Percentiles rank a stretch among this genome's conserved stretches.
Evolutionary conservation across 139 green algal species (phyloP).

Genomic region (Picochlorum costavermella): DNA sequence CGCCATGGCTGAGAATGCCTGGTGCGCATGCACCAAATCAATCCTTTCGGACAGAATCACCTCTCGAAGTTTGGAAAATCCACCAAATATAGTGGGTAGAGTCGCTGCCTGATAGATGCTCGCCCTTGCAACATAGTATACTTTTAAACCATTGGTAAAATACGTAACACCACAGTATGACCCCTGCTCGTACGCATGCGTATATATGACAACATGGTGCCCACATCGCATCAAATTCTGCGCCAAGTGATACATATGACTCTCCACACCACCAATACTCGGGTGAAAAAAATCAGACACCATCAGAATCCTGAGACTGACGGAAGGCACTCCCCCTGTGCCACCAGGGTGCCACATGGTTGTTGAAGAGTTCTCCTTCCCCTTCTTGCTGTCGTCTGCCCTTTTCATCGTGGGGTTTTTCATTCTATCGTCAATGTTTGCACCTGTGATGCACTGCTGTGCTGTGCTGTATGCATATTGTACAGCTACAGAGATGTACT

Average conservation of each 20-base stretch:
- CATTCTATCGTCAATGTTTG: too few species aligned
- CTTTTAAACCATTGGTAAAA: conserved; percentile 90
- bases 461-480: too few species aligned
- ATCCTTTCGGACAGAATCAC: conserved; percentile 75
- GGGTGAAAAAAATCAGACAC: conserved; percentile 97
- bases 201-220: conserved; percentile 78
- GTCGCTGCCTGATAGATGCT: conserved; percentile 62
- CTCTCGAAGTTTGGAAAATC: conserved; percentile 38
- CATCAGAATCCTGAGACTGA: conserved; percentile 44
- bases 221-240: conserved; percentile 75
- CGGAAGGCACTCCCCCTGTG: not conserved
- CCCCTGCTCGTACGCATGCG: conserved; percentile 60
- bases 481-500: too few species aligned
- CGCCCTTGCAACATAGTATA: conserved; percentile 84
- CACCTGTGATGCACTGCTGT: too few species aligned
- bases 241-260: conserved; percentile 89
- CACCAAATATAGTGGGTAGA: conserved; percentile 60
- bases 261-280: conserved; percentile 90
- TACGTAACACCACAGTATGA: conserved; percentile 58
- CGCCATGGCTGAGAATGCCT: conserved; percentile 78
- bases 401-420: too few species aligned
- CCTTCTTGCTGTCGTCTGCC: too few species aligned
- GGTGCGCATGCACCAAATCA: conserved; percentile 76
- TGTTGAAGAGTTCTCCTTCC: too few species aligned
- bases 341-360: too few species aligned